Base-by-base conservation (phyloP, 169 alveolate genomes). In the Amoebophrya sp. region DNA sequence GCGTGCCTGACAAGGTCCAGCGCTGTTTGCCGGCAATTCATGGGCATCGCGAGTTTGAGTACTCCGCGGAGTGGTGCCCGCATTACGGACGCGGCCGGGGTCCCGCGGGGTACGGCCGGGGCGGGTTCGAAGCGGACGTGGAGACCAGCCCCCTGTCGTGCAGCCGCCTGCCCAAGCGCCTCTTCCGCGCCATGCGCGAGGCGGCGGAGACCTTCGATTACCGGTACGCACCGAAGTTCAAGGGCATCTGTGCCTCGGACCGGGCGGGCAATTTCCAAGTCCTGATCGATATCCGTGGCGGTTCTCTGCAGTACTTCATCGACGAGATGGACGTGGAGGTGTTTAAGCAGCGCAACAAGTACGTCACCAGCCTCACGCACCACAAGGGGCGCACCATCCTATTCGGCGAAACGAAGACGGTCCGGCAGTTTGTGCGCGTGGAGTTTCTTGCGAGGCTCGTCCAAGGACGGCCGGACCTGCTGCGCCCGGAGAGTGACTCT, bases 321-420 rank as follows among this genome's bases (percentile, higher is more conserved):
- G 83, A 66, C 83, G 83, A 66, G 18, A 0, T 66, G 83, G 83
- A 66, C 10, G 83, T 66, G 83, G 38, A 66, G 83, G 83, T 66
- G 38, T 66, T 66, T 25, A 7, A 25, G 83, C 39, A 25, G 18
- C 83, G 83, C 7, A 66, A 66, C 83, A 2, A 2, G 38, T 66
- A 12, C 83, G 83, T 66, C 32, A 66, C 1, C 7, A n/a, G 32
- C 83, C 83, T 66, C 35, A 66, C 83, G 38, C 83, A 66, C 83
- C 83, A 66, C 83, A 66, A n/a, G 35, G 83, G 83, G 38, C 29
- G 83, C 7, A n/a, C 35, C 35, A 25, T 66, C 1, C 10, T 66
- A 3, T 66, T 66, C 83, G 83, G 83, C 83, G 83, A 66, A 2
- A 66, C 12, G 32, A 66, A 66, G 35, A 66, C 83, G 35, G 83